Conservation (phyloP, 352 stramenopile genomes). For the Globisporangium parvum region DNA sequence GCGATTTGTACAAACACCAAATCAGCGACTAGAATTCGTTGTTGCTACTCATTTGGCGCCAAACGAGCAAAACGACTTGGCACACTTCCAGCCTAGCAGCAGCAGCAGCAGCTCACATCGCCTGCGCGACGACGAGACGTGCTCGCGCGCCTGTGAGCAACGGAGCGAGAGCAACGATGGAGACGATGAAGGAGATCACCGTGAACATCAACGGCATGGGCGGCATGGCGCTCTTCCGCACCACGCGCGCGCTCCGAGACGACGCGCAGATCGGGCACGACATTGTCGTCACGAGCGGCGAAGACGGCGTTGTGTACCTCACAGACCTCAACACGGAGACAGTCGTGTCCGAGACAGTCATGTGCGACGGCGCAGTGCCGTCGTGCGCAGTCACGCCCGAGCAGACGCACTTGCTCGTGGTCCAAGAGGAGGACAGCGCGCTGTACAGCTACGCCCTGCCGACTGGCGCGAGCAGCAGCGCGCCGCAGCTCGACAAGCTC, state of each 20-base stretch:
- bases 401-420: slow-evolving; percentile 58
- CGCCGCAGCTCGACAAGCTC: slow-evolving; percentile 38
- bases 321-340: slow-evolving; percentile 54
- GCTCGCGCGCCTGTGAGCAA: background rate
- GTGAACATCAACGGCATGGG: slow-evolving; percentile 69
- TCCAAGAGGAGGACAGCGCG: slow-evolving; percentile 64
- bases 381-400: slow-evolving; percentile 65
- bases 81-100: too few relatives aligned
- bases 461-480: slow-evolving; percentile 24
- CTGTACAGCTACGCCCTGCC: slow-evolving; percentile 69
- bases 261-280: slow-evolving; percentile 24
- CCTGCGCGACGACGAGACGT: too few relatives aligned
- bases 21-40: too few relatives aligned
- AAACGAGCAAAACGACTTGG: too few relatives aligned
- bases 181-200: slow-evolving; percentile 74
- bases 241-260: slow-evolving; percentile 26
- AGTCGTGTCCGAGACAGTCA: slow-evolving; percentile 34
- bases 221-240: slow-evolving; percentile 49
- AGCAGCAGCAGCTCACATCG: background rate
- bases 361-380: slow-evolving; percentile 60
- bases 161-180: slow-evolving; percentile 21
- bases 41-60: too few relatives aligned
- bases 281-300: slow-evolving; percentile 65
- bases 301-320: slow-evolving; percentile 77
- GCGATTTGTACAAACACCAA: too few relatives aligned